Evolutionary conservation across 176 grass and related monocot genomes (phyloP).

Genomic region (Sorghum bicolor): DNA sequence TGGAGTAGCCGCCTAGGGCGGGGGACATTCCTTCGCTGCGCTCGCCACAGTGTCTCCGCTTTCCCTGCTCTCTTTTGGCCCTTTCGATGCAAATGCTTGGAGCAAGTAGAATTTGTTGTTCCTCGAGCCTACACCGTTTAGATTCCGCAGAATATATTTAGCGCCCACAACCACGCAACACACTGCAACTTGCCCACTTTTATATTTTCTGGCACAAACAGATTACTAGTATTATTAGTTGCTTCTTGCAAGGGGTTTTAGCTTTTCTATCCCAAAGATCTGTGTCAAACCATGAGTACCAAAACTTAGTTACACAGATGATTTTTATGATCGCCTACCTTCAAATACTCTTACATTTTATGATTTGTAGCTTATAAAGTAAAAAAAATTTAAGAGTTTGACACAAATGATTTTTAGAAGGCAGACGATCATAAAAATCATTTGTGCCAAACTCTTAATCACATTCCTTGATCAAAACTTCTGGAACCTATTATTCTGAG

Average conservation of each 20-base stretch:
- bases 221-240: neutral
- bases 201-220: neutral
- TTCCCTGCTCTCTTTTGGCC: constrained; percentile 13
- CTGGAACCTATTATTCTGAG: too few species aligned
- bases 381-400: too few species aligned
- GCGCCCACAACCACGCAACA: neutral
- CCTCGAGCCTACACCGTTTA: constrained; percentile 13
- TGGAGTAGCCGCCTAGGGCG: neutral
- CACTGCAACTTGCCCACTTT: neutral
- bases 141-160: constrained; percentile 16
- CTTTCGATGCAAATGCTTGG: constrained; percentile 23
- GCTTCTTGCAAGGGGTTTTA: neutral
- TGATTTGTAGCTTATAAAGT: neutral
- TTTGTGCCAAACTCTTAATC: too few species aligned
- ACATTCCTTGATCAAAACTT: too few species aligned
- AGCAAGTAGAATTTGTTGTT: constrained; percentile 19
- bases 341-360: neutral
- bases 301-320: too few species aligned
- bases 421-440: too few species aligned
- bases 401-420: too few species aligned
- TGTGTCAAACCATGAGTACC: too few species aligned
- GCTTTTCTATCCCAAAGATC: neutral
- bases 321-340: neutral
- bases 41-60: constrained; percentile 28
- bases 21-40: constrained; percentile 43